Conservation (phyloP, 2,329 filamentous ascomycete species). For the Sporothrix phasma region DNA sequence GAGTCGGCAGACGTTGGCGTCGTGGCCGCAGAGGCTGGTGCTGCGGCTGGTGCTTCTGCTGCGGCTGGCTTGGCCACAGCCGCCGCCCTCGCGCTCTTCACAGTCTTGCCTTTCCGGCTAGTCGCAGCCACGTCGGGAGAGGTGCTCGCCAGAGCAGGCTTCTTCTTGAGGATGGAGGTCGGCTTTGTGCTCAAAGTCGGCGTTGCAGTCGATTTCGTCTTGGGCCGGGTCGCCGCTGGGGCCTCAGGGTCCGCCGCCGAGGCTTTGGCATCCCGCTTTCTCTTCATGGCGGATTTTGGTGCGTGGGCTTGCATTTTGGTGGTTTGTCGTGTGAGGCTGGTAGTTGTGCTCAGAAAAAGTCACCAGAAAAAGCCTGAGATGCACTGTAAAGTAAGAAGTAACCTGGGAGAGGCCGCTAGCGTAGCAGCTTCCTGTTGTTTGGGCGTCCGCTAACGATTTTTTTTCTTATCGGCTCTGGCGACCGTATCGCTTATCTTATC, state of each 20-base stretch:
- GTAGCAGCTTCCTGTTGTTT: neutral
- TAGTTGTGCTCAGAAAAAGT: neutral
- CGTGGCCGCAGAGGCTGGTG: neutral
- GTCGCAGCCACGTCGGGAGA: neutral
- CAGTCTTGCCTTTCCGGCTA: neutral
- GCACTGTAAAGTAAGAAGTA: neutral
- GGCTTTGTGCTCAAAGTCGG: neutral
- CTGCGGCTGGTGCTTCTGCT: neutral
- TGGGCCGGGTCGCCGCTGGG: neutral
- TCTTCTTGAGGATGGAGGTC: conserved; percentile 10
- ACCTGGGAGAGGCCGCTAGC: neutral
- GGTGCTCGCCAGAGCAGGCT: neutral
- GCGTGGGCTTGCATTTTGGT: neutral
- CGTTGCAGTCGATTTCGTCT: conserved; percentile 4
- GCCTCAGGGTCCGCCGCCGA: neutral
- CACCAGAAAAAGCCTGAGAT: neutral
- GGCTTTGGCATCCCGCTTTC: conserved; percentile 16
- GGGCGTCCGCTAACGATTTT: conserved; percentile 5
- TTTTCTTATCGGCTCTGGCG: conserved; percentile 8
- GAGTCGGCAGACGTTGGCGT: neutral
- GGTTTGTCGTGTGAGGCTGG: neutral
- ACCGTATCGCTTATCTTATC: conserved; percentile 14
- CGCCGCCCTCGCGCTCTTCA: neutral
- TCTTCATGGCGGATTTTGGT: conserved; percentile 9
- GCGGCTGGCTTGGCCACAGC: neutral